Conservation (phyloP, 129 eudicot species). For the Rutidosis leptorrhynchoides region DNA sequence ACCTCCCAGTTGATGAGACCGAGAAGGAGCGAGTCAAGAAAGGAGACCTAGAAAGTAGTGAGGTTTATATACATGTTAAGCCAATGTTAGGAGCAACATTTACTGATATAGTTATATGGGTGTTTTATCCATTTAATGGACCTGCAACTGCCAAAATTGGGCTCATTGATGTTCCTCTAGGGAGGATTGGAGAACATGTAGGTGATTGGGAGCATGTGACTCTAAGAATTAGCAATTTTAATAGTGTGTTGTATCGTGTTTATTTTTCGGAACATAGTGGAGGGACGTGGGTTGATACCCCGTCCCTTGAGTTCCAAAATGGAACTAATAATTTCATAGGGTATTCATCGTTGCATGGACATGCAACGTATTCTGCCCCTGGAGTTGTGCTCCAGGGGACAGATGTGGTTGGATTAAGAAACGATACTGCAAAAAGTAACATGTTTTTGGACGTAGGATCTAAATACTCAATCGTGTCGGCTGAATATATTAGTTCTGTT, state of each 20-base stretch:
- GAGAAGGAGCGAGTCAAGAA: conserved; percentile 35
- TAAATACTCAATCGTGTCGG: conserved; percentile 28
- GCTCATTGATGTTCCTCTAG: conserved; percentile 39
- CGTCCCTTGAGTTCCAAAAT: conserved; percentile 25
- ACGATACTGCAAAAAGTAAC: conserved; percentile 39
- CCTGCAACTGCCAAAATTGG: conserved; percentile 47
- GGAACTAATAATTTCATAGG: conserved; percentile 30
- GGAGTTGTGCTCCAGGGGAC: conserved; percentile 44
- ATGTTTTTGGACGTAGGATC: conserved; percentile 33
- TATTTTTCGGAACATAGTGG: conserved; percentile 50
- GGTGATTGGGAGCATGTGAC: conserved; percentile 55
- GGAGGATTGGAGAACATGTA: conserved; percentile 44
- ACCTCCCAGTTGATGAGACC: conserved; percentile 35
- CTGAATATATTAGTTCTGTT: conserved; percentile 10
- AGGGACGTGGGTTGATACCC: conserved; percentile 45
- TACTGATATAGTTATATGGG: conserved; percentile 43
- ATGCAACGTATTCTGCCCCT: conserved; percentile 35
- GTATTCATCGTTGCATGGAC: conserved; percentile 46
- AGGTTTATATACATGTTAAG: conserved; percentile 42
- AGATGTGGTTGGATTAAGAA: conserved; percentile 35
- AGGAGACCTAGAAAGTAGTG: conserved; percentile 38
- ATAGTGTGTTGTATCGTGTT: conserved; percentile 36
- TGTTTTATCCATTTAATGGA: conserved; percentile 46
- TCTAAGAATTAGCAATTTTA: conserved; percentile 45
- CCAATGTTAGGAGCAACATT: conserved; percentile 55